Percentiles rank a stretch among this genome's conserved stretches.
phyloP scores from a whole-genome alignment of 345 rosid species.

The Turritis glabra region DNA sequence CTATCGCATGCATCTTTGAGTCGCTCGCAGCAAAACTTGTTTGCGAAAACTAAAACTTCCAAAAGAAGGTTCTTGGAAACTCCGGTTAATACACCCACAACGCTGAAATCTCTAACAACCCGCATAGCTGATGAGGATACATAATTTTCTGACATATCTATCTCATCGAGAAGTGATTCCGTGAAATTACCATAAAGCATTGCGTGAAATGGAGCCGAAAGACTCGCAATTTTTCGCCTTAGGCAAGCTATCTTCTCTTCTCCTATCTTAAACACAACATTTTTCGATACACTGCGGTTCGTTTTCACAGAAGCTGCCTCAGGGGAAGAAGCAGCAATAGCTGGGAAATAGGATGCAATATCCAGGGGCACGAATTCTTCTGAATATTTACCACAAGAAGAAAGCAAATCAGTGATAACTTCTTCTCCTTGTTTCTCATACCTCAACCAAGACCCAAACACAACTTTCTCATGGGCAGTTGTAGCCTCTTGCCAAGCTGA shows the following conservation, averaged over 20 bases:
- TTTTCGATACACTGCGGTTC: constrained; percentile 34
- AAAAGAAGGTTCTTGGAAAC: constrained; percentile 62
- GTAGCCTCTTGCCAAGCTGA: constrained; percentile 88
- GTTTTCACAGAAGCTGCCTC: constrained; percentile 43
- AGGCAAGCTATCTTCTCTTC: constrained; percentile 77
- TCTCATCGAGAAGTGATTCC: constrained; percentile 74
- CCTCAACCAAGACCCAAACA: constrained; percentile 90
- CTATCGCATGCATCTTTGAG: constrained; percentile 90
- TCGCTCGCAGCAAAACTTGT: constrained; percentile 87
- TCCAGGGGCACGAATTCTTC: constrained; percentile 75
- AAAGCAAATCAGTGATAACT: constrained; percentile 78
- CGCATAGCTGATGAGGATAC: constrained; percentile 72
- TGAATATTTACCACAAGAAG: constrained; percentile 68
- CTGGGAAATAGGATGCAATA: constrained; percentile 56
- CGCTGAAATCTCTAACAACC: constrained; percentile 68
- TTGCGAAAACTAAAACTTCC: constrained; percentile 86
- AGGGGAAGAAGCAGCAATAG: constrained; percentile 36
- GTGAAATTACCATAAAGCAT: constrained; percentile 92
- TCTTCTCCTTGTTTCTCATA: constrained; percentile 93
- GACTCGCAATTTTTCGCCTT: constrained; percentile 74
- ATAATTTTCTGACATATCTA: constrained; percentile 86
- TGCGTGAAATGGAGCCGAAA: constrained; percentile 84
- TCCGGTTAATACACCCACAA: constrained; percentile 55
- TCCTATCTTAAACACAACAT: constrained; percentile 68
- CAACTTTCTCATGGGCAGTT: constrained; percentile 82